Conservation (phyloP, 108 stramenopile species). For the Seminavis robusta region DNA sequence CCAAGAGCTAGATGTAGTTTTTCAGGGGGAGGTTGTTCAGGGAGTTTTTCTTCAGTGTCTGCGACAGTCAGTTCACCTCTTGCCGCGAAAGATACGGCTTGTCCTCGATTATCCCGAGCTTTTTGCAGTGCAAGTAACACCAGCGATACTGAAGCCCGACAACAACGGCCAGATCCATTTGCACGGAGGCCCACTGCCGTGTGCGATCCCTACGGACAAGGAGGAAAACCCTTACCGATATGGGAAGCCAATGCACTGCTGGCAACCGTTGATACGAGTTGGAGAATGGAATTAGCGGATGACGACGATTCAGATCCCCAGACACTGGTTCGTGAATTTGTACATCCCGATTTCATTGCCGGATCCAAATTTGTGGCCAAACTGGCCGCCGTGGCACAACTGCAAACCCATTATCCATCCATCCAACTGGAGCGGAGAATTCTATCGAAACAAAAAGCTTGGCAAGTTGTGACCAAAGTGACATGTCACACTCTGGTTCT, state of each 20-base stretch:
- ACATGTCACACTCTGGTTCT: constrained; percentile 39
- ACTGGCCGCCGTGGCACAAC: constrained; percentile 52
- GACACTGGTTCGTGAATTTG: constrained; percentile 21
- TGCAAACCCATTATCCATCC: constrained; percentile 54
- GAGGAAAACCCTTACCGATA: constrained; percentile 46
- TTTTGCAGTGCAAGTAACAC: too few species aligned
- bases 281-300: constrained; percentile 21
- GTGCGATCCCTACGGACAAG: constrained; percentile 69
- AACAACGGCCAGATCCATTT: too few species aligned
- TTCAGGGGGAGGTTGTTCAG: too few species aligned
- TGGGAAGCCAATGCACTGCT: constrained; percentile 17
- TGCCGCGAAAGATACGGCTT: too few species aligned
- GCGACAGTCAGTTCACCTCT: too few species aligned
- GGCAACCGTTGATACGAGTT: constrained; percentile 28
- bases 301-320: constrained; percentile 15
- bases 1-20: too few species aligned
- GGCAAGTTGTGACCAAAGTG: constrained; percentile 38
- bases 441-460: constrained; percentile 19
- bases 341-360: constrained; percentile 39
- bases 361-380: constrained; percentile 38
- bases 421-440: constrained; percentile 28
- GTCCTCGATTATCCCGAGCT: too few species aligned
- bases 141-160: too few species aligned
- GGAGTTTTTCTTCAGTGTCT: too few species aligned
- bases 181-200: constrained; percentile 51